phyloP scores from a whole-genome alignment of 2,329 filamentous ascomycete species.

The Ascochyta pisi region DNA sequence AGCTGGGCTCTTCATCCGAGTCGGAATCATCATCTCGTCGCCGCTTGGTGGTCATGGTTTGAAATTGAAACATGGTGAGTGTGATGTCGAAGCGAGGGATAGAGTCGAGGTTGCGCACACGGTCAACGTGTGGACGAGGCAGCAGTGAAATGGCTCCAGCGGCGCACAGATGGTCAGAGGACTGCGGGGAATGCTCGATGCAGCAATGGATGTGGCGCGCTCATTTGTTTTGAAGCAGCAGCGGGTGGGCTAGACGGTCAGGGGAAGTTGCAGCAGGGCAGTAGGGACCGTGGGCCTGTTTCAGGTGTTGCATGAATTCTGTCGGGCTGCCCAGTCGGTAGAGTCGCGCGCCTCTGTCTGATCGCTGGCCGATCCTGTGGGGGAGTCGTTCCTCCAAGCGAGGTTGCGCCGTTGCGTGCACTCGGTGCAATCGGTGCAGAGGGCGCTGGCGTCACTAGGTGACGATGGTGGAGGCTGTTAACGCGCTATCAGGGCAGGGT shows the following conservation, averaged over 20 bases:
- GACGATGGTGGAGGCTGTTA: constrained; percentile 8
- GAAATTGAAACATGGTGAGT: constrained; percentile 41
- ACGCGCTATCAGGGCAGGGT: constrained; percentile 8
- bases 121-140: constrained; percentile 33
- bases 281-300: constrained; percentile 32
- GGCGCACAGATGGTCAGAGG: constrained; percentile 19
- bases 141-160: constrained; percentile 19
- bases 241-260: constrained; percentile 35
- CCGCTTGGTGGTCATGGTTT: constrained; percentile 40
- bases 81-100: constrained; percentile 14
- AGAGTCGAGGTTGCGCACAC: constrained; percentile 20
- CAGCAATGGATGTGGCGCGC: constrained; percentile 23
- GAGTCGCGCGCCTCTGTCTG: constrained; percentile 18
- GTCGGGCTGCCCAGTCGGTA: constrained; percentile 19
- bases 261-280: constrained; percentile 33
- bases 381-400: constrained; percentile 13
- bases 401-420: constrained; percentile 11
- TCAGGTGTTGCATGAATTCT: constrained; percentile 40
- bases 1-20: constrained; percentile 39
- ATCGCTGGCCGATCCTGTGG: constrained; percentile 24
- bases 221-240: constrained; percentile 42
- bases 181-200: constrained; percentile 23
- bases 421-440: constrained; percentile 4
- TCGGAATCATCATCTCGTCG: constrained; percentile 45
- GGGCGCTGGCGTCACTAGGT: constrained; percentile 3